Evolutionary conservation across 1,139 yeast genomes (phyloP).

Genomic region (Nadsonia starkeyi-henricii): DNA sequence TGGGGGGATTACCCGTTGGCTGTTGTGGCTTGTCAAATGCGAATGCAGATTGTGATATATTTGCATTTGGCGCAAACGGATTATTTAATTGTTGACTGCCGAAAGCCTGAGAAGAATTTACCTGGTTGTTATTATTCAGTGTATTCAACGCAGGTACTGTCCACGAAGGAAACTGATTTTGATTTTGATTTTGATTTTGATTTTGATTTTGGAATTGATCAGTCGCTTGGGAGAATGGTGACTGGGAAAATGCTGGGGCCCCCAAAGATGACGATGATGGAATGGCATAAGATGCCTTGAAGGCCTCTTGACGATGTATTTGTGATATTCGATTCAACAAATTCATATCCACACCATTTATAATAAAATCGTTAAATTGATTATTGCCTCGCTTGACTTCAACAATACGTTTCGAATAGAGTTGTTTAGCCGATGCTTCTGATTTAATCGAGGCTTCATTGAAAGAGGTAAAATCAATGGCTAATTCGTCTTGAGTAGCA

Average conservation of each 20-base stretch:
- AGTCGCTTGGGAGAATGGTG: neutral
- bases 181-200: neutral
- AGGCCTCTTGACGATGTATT: conserved; percentile 5
- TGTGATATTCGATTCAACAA: conserved; percentile 3
- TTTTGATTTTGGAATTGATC: no score
- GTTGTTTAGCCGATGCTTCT: conserved; percentile 38
- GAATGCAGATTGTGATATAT: no score
- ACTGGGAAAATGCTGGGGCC: no score
- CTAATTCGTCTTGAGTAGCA: conserved; percentile 29
- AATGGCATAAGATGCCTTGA: neutral
- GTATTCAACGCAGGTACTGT: no score
- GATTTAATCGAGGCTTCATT: conserved; percentile 31
- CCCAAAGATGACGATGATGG: no score
- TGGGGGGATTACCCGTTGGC: no score
- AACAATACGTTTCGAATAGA: conserved; percentile 37
- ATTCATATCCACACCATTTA: conserved; percentile 23
- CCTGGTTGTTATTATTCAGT: no score
- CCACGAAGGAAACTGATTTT: no score
- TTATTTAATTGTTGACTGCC: no score
- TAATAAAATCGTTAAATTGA: conserved; percentile 24
- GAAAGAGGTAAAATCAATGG: conserved; percentile 47
- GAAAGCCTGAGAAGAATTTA: no score
- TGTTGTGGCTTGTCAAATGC: no score
- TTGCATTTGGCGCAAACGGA: no score
- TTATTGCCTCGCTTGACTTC: conserved; percentile 31